phyloP scores from a whole-genome alignment of 2,329 filamentous ascomycete species.

The Arthrinium puccinioides region DNA sequence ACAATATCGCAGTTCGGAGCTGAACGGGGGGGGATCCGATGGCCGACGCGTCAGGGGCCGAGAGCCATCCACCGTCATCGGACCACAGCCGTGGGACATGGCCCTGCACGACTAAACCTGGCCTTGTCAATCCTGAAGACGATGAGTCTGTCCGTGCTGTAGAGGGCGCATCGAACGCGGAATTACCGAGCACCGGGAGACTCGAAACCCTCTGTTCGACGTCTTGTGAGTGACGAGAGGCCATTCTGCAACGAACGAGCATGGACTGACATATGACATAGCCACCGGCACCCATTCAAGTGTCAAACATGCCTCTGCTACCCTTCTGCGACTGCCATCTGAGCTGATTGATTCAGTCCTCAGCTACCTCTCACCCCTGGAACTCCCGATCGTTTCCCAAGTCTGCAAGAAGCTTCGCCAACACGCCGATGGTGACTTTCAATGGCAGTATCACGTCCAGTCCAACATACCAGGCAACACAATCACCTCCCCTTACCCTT shows the following conservation, averaged over 20 bases:
- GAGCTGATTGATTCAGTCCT: slow-evolving; percentile 73
- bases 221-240: too few species aligned
- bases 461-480: slow-evolving; percentile 51
- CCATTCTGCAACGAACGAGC: too few species aligned
- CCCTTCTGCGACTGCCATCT: slow-evolving; percentile 54
- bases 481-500: slow-evolving; percentile 50
- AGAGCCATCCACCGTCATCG: too few species aligned
- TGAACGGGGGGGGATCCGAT: too few species aligned
- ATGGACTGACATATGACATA: too few species aligned
- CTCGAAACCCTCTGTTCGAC: too few species aligned
- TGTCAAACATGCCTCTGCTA: too few species aligned
- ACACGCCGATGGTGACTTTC: slow-evolving; percentile 56
- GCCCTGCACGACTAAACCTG: slow-evolving; percentile 21
- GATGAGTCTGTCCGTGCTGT: slow-evolving; percentile 25
- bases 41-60: too few species aligned
- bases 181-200: not conserved
- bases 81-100: too few species aligned
- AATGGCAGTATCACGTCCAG: slow-evolving; percentile 68
- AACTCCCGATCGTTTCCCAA: slow-evolving; percentile 52
- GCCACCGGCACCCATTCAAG: too few species aligned
- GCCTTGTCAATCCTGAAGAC: slow-evolving; percentile 27
- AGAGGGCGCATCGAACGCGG: slow-evolving; percentile 17
- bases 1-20: too few species aligned
- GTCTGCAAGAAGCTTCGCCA: slow-evolving; percentile 55
- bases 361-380: slow-evolving; percentile 53